These are phyloP conservation scores for Parmales sp. DNA, from an alignment of 108 stramenopile species.

Conservation along the genomic window DNA sequence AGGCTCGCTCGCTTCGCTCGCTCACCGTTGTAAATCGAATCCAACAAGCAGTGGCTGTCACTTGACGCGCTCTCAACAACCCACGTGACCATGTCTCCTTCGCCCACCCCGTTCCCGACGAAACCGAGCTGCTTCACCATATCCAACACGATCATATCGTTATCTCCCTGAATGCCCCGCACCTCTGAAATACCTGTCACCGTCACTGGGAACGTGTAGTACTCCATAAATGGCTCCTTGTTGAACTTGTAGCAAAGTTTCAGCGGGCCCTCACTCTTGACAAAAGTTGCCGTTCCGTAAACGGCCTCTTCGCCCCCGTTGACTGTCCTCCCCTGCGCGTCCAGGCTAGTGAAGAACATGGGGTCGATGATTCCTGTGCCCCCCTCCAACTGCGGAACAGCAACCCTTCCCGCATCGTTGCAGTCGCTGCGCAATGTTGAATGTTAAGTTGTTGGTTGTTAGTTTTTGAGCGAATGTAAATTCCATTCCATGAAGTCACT, in stretches of 20 bases:
- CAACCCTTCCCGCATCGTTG: not conserved
- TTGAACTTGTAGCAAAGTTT: slow-evolving; percentile 1
- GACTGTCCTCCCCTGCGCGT: no score
- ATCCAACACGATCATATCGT: not conserved
- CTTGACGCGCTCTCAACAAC: not conserved
- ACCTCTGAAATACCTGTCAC: not conserved
- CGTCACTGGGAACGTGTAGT: not conserved
- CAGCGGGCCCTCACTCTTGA: not conserved
- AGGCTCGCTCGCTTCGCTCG: no score
- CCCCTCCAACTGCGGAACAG: no score
- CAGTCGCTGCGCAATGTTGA: no score
- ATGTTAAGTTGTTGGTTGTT: no score
- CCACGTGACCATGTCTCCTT: not conserved
- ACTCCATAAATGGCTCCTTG: not conserved
- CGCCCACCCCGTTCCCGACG: not conserved
- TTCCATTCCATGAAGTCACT: no score
- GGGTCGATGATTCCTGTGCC: no score
- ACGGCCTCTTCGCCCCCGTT: no score
- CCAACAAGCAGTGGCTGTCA: not conserved
- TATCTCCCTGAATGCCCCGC: not conserved
- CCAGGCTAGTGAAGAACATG: no score
- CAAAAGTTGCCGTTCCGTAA: no score
- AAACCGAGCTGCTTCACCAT: not conserved
- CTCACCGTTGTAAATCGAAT: no score
- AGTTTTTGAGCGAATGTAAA: no score